Evolutionary conservation across 1,284 basidiomycete species (phyloP).

Genomic region (Pisolithus thermaeus): DNA sequence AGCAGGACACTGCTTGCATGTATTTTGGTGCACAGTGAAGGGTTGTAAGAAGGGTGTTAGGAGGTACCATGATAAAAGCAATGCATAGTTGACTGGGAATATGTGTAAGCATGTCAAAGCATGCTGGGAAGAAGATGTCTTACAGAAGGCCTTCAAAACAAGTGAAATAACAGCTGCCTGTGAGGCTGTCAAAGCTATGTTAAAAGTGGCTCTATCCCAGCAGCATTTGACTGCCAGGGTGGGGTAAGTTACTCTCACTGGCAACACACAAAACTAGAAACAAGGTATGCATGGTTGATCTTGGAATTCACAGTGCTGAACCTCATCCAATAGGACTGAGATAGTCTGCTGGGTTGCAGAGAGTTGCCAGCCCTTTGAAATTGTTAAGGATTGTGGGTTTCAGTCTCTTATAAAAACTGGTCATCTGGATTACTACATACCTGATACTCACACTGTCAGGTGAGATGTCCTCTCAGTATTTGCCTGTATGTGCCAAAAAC

Average conservation of each 20-base stretch:
- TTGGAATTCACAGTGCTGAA: neutral
- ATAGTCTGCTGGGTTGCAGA: slow-evolving; percentile 7
- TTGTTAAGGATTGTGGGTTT: slow-evolving; percentile 10
- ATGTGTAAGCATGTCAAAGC: slow-evolving; percentile 27
- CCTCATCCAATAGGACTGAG: neutral
- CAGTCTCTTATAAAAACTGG: neutral
- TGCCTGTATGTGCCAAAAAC: neutral
- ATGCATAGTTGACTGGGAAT: slow-evolving; percentile 24
- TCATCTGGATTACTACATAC: slow-evolving; percentile 6
- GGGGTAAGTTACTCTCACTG: slow-evolving; percentile 12
- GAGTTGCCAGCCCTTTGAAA: slow-evolving; percentile 5
- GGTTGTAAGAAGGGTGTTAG: slow-evolving; percentile 1
- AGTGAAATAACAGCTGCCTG: slow-evolving; percentile 6
- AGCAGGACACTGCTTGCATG: neutral
- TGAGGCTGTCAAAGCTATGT: slow-evolving; percentile 7
- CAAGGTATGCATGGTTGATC: slow-evolving; percentile 10
- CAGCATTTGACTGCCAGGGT: slow-evolving; percentile 19
- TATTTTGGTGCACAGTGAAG: slow-evolving; percentile 3
- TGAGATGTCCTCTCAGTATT: slow-evolving; percentile 1
- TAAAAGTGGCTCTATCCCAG: slow-evolving; percentile 17
- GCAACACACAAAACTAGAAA: slow-evolving; percentile 11
- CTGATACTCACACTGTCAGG: neutral
- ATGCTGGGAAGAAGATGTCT: slow-evolving; percentile 32
- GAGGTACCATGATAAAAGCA: slow-evolving; percentile 17
- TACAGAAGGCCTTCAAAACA: slow-evolving; percentile 8